A percentile compares a stretch with the other conserved stretches of the same genome.
Conservation (phyloP, 202 grass and related monocot species). For the Bolboschoenoplectus hybrid region DNA sequence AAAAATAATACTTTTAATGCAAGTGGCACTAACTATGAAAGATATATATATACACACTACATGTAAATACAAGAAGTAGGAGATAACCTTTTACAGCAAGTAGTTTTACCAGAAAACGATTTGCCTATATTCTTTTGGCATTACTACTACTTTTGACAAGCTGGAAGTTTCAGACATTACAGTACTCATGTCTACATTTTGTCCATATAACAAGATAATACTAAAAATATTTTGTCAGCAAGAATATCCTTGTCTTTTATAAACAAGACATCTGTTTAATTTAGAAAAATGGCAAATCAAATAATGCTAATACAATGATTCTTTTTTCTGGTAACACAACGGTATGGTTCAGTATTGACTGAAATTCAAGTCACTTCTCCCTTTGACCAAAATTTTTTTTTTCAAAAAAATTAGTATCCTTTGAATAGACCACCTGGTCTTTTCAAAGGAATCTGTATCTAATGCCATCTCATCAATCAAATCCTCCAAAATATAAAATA, state of each 20-base stretch:
- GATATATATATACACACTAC: background rate
- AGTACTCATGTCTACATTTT: background rate
- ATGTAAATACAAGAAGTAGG: background rate
- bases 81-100: background rate
- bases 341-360: background rate
- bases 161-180: background rate
- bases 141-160: background rate
- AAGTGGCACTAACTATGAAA: background rate
- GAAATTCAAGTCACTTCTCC: background rate
- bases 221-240: background rate
- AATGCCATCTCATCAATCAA: background rate
- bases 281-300: background rate
- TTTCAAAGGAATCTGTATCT: background rate
- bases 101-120: background rate
- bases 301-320: background rate
- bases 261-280: background rate
- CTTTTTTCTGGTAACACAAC: background rate
- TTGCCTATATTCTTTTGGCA: no score
- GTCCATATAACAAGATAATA: slow-evolving; percentile 2
- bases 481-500: background rate
- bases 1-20: background rate
- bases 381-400: background rate
- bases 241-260: background rate
- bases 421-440: background rate
- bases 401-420: no score